A percentile compares a stretch with the other conserved stretches of the same genome.
These are phyloP conservation scores for Apiotrichum domesticum DNA, from an alignment of 1,284 basidiomycete genomes.

Conservation along the genomic window DNA sequence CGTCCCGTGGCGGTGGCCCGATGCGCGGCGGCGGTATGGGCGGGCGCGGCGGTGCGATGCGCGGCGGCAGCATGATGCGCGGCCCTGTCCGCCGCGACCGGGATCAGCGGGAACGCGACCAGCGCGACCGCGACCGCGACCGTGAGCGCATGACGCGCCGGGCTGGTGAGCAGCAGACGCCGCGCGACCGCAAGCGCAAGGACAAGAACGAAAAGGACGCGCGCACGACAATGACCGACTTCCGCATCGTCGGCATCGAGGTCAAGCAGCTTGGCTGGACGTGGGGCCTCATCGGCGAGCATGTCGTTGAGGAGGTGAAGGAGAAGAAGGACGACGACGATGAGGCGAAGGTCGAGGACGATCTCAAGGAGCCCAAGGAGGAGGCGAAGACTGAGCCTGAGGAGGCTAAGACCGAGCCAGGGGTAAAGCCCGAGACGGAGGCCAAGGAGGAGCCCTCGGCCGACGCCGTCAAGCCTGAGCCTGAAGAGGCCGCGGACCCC, in stretches of 20 bases:
- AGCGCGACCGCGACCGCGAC: conserved; percentile 8
- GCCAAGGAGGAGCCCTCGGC: not conserved
- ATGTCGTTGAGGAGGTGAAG: conserved; percentile 9
- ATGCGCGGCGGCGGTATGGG: conserved; percentile 31
- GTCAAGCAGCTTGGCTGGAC: conserved; percentile 52
- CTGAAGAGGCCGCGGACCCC: conserved; percentile 8
- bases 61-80: conserved; percentile 13
- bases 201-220: conserved; percentile 51
- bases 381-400: conserved; percentile 16
- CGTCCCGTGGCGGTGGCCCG: conserved; percentile 47
- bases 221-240: conserved; percentile 82
- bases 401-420: conserved; percentile 6
- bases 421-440: conserved; percentile 15
- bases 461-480: conserved; percentile 11
- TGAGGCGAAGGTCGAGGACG: conserved; percentile 10
- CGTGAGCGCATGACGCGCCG: not conserved
- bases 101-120: not conserved
- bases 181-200: conserved; percentile 21
- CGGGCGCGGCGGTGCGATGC: conserved; percentile 12
- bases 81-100: conserved; percentile 4
- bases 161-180: conserved; percentile 8
- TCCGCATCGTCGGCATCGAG: conserved; percentile 85
- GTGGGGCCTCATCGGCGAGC: conserved; percentile 43
- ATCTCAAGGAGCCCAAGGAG: conserved; percentile 52
- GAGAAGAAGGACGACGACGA: conserved; percentile 3